Percentiles rank a stretch among this genome's conserved stretches.
These are phyloP conservation scores for Monosporascus sp. DNA, from an alignment of 2,329 filamentous ascomycete genomes.

Conservation along the genomic window DNA sequence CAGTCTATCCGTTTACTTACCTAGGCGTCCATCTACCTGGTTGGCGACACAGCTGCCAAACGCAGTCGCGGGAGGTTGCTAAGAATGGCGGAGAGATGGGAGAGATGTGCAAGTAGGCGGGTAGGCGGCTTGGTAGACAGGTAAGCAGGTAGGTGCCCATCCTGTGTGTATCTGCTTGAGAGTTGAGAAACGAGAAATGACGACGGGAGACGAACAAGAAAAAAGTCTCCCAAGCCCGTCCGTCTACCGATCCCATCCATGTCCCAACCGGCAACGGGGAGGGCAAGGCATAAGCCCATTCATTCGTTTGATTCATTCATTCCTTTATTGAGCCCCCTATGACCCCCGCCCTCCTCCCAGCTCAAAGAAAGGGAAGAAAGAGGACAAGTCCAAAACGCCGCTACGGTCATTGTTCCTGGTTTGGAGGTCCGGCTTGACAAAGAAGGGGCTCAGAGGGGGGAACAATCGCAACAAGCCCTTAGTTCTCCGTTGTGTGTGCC, in stretches of 20 bases:
- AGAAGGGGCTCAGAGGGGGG: background rate
- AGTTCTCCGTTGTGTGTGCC: conserved; percentile 14
- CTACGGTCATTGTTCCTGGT: background rate
- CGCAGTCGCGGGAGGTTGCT: background rate
- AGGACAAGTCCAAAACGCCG: background rate
- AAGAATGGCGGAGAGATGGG: too few species aligned
- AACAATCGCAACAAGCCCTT: conserved; percentile 22
- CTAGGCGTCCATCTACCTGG: background rate
- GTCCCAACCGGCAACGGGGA: background rate
- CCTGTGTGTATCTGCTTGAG: background rate
- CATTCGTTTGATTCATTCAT: background rate
- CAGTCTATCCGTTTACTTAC: background rate
- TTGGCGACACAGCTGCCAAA: background rate
- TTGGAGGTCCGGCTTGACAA: background rate
- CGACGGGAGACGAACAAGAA: background rate
- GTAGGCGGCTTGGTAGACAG: background rate
- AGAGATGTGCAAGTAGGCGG: background rate
- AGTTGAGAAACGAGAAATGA: background rate
- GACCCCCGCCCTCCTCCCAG: background rate
- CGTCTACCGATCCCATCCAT: background rate
- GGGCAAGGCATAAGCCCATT: background rate
- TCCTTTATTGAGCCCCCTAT: background rate
- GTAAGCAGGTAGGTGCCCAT: background rate
- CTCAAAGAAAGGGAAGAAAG: background rate
- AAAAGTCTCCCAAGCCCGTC: background rate